These are phyloP conservation scores for Tylopilus felleus DNA, from an alignment of 768 basidiomycete genomes.

Conservation along the genomic window DNA sequence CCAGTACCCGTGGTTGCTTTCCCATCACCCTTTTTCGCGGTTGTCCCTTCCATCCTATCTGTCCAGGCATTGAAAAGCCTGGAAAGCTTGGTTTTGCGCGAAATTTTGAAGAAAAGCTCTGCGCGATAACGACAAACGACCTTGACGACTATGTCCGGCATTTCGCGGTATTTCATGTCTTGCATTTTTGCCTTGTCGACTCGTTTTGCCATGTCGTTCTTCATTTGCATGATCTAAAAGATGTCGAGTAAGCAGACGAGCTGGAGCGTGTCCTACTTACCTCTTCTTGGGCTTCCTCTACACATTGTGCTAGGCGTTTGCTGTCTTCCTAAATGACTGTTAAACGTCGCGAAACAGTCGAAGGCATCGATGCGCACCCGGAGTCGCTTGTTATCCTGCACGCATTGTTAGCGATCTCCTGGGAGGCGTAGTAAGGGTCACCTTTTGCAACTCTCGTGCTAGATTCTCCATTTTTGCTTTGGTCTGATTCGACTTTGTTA, in stretches of 20 bases:
- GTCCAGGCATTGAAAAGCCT: constrained; percentile 87
- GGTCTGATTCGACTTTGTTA: constrained; percentile 85
- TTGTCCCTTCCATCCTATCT: constrained; percentile 73
- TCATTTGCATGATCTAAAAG: constrained; percentile 73
- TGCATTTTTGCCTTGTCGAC: constrained; percentile 75
- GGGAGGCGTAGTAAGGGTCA: constrained; percentile 24
- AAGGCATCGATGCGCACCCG: constrained; percentile 50
- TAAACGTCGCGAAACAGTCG: constrained; percentile 16
- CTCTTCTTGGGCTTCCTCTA: constrained; percentile 87
- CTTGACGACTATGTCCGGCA: constrained; percentile 88
- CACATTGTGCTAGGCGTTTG: constrained; percentile 71
- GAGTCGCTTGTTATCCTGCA: constrained; percentile 84
- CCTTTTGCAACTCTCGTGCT: constrained; percentile 87
- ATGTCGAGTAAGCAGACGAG: constrained; percentile 2
- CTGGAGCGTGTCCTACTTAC: constrained; percentile 33
- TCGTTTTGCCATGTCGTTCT: constrained; percentile 76
- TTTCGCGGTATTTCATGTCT: constrained; percentile 78
- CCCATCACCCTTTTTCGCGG: constrained; percentile 43
- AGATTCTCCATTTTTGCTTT: constrained; percentile 90
- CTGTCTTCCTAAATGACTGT: constrained; percentile 66
- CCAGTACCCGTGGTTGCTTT: constrained; percentile 25
- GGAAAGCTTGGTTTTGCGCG: constrained; percentile 82
- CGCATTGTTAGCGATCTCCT: constrained; percentile 17
- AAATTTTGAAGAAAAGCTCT: constrained; percentile 90
- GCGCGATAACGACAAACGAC: constrained; percentile 87